Evolutionary conservation across 768 basidiomycete genomes (phyloP), one percentile per base, ranked within the genome.

Genomic region (Boletus vermiculosoides): DNA sequence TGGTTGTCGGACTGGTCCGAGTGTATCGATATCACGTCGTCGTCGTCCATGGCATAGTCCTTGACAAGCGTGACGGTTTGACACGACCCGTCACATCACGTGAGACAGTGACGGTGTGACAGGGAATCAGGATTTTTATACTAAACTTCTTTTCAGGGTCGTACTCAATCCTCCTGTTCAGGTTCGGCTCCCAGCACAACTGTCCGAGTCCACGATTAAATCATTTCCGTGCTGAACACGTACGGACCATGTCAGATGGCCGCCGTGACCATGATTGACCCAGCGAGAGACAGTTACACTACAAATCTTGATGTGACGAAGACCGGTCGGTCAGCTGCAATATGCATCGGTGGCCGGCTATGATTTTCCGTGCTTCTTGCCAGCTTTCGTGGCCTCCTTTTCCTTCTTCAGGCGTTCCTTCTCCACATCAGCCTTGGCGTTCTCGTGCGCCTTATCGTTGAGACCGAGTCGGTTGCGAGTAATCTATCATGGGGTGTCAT

Each of bases 381-480:
- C 50, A 18, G 49, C 60, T 61, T 74, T 80, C 45, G 68, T 78
- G 64, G 85, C 83, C 73, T 82, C 81, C 41, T 78, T 78, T 59
- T 81, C 81, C 60, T 84, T 83, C 76, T 87, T 85, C 39, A 70
- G 77, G n/a, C 78, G 71, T 53, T 78, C 78, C 66, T 77, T 77
- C 58, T 73, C 76, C 18, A 73, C 84, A 54, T 92, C 88, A 49
- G 72, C 81, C 68, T 90, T 88, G 20, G 92, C 94, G 42, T 86
- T 67, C 69, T 93, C 84, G 74, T 95, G 92, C 3, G 90, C 87
- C 50, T 74, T 76, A 70, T 95, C 92, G 72, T 99, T 99, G 47
- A 98, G 80, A 2, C 94, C 94, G 1, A 92, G 81, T 55, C 87
- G 79, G 76, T 98, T 98, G 57, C 97, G 85, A 11, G 93, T 84